Evolutionary conservation across 164 flowering plant genomes (phyloP), one percentile per base, ranked within the genome.

Genomic region (Macadamia tetraphylla): DNA sequence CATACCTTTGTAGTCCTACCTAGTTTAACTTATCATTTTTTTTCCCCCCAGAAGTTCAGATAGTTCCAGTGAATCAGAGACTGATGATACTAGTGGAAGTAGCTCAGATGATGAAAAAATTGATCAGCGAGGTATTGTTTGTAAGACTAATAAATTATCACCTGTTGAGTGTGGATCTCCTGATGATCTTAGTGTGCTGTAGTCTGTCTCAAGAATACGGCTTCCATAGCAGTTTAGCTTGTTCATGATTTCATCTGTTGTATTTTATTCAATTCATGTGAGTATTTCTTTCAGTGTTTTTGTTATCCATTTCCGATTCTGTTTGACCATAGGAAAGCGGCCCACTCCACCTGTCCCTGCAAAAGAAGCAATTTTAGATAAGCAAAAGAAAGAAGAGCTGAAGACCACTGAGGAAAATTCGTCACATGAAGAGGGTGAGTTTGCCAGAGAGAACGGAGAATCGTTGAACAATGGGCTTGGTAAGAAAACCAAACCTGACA

Each of bases 351-450:
- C 57, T 69, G 67, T 52, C 15, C 23, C 49, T 14, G 63, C 12
- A 66, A 74, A 74, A 66, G 76, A 67, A 60, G 65, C 63, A 44
- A 61, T 43, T 29, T 17, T 0, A 6, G 73, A 73, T 72, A 69
- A 58, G 61, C 66, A 40, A 71, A 73, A 68, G 69, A 71, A 66
- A 67, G 66, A n/a, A 60, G 70, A 75, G 29, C 13, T 46, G 64
- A 77, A 75, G 70, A 55, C n/a, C 42, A 49, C 60, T 13, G 77
- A 58, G 58, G 75, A 65, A 31, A 64, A 75, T 42, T 72, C 78
- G 18, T 76, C 84, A n/a, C 73, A 78, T 67, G 88, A 82, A 70
- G 88, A 84, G 74, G 86, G 85, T 71, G 86, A 87, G 72, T 62
- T 78, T 72, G 67, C 80, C 23, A 74, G 57, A 51, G 80, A 78